These are phyloP conservation scores for Saccharum hybrid DNA, from an alignment of 202 grass and related monocot species.

Conservation along the genomic window DNA sequence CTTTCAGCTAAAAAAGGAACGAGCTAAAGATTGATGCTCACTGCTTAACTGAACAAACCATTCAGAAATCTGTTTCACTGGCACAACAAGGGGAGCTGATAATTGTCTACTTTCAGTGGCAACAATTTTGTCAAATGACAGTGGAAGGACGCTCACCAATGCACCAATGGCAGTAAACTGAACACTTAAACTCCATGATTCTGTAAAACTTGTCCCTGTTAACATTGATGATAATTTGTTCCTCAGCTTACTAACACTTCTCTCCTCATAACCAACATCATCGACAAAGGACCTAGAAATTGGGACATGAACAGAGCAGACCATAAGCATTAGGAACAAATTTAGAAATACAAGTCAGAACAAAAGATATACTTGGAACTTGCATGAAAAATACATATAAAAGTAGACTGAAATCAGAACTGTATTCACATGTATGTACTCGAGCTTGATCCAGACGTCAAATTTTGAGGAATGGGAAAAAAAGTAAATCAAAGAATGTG, in stretches of 20 bases:
- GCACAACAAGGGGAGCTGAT: constrained; percentile 36
- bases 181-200: constrained; percentile 49
- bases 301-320: neutral
- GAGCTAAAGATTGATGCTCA: constrained; percentile 49
- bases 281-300: constrained; percentile 69
- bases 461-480: constrained; percentile 10
- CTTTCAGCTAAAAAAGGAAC: constrained; percentile 50
- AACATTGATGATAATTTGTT: constrained; percentile 57
- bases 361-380: neutral
- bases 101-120: constrained; percentile 25
- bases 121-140: constrained; percentile 62
- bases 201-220: constrained; percentile 46
- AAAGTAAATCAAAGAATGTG: neutral
- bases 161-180: constrained; percentile 65
- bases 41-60: constrained; percentile 86
- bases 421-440: neutral
- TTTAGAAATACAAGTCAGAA: constrained; percentile 17
- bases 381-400: constrained; percentile 15
- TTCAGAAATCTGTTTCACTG: constrained; percentile 55
- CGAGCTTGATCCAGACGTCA: neutral
- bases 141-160: constrained; percentile 74
- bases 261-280: constrained; percentile 59
- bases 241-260: constrained; percentile 56
- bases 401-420: constrained; percentile 1
- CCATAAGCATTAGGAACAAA: neutral